phyloP scores from a whole-genome alignment of 2,329 filamentous ascomycete genomes.

The Aspergillus sp. region DNA sequence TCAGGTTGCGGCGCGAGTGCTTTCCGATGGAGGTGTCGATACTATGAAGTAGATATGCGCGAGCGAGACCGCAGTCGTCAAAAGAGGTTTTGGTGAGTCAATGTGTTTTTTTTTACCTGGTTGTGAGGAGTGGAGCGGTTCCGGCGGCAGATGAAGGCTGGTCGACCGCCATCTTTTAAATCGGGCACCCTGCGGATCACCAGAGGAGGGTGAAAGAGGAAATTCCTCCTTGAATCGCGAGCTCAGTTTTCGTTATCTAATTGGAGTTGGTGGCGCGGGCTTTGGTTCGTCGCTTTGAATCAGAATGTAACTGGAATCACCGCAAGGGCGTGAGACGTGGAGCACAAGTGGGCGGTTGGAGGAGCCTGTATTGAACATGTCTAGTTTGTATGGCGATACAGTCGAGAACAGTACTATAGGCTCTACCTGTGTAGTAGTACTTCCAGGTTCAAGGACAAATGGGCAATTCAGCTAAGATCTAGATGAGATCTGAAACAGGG shows the following conservation, averaged over 20 bases:
- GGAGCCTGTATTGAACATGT: background rate
- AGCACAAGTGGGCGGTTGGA: background rate
- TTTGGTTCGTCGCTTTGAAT: conserved; percentile 5
- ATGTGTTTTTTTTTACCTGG: conserved; percentile 3
- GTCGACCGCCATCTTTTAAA: conserved; percentile 10
- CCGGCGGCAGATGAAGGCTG: conserved; percentile 12
- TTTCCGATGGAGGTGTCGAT: background rate
- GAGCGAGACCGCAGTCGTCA: background rate
- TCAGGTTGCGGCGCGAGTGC: background rate
- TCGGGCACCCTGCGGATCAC: background rate
- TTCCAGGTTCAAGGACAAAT: too few relatives aligned
- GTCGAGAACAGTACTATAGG: background rate
- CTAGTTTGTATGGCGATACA: background rate
- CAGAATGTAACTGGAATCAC: conserved; percentile 20
- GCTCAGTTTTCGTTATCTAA: conserved; percentile 25
- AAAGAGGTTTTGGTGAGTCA: conserved; percentile 1
- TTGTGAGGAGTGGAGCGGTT: conserved; percentile 16
- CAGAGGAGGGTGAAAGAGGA: background rate
- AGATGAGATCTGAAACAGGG: too few relatives aligned
- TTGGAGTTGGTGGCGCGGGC: conserved; percentile 6
- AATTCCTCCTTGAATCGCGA: background rate
- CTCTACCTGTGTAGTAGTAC: too few relatives aligned
- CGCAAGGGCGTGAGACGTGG: conserved; percentile 22
- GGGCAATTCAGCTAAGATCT: too few relatives aligned
- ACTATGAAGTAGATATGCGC: background rate